These are phyloP conservation scores for Arxiozyma slooffiae DNA, from an alignment of 1,139 yeast species.

Conservation along the genomic window DNA sequence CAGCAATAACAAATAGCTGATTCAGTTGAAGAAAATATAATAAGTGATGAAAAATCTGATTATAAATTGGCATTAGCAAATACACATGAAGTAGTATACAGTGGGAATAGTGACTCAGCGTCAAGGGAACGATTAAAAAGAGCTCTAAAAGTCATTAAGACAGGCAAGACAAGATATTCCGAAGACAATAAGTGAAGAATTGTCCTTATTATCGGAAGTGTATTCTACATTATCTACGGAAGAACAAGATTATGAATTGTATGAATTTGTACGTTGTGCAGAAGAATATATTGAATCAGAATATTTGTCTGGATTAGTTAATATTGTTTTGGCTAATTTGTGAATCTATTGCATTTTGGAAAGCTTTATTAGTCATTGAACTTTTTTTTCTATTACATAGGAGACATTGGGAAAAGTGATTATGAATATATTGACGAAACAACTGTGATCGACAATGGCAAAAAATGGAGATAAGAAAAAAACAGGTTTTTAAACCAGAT, in stretches of 20 bases:
- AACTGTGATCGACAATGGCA: constrained; percentile 2
- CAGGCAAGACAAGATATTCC: constrained; percentile 32
- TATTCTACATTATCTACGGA: constrained; percentile 30
- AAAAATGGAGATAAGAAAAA: constrained; percentile 6
- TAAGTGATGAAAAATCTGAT: not conserved
- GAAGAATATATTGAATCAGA: constrained; percentile 32
- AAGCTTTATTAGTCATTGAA: constrained; percentile 29
- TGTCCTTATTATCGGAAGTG: constrained; percentile 30
- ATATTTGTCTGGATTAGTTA: constrained; percentile 28
- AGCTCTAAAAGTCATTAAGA: constrained; percentile 30
- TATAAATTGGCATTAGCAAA: not conserved
- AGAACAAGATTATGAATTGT: constrained; percentile 31
- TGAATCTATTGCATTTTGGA: constrained; percentile 26
- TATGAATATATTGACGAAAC: constrained; percentile 11
- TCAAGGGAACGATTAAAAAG: constrained; percentile 25
- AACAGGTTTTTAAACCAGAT: constrained; percentile 23
- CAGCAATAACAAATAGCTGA: not conserved
- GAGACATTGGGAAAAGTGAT: constrained; percentile 25
- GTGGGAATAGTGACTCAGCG: constrained; percentile 15
- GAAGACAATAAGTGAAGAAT: constrained; percentile 29
- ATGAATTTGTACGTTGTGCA: constrained; percentile 32
- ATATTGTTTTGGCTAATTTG: constrained; percentile 27
- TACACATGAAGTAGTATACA: constrained; percentile 4
- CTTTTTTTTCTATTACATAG: constrained; percentile 32
- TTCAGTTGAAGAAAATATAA: not conserved